Conservation (phyloP, 2,329 filamentous ascomycete species). For the Chlorencoelia australis region DNA sequence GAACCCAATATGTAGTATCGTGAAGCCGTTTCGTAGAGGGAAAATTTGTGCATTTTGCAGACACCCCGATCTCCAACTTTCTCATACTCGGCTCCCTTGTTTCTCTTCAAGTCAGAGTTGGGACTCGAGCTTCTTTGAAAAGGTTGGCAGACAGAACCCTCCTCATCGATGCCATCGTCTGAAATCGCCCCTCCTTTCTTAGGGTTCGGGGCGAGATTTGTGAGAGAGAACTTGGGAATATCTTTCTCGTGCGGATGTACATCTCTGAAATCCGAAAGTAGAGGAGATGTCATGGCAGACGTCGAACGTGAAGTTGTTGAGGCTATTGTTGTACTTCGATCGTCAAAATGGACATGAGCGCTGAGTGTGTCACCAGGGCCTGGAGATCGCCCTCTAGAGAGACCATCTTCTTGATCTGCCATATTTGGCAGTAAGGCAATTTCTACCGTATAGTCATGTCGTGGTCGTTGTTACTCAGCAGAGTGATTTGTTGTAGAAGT, state of each 20-base stretch:
- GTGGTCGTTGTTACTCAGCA: background rate
- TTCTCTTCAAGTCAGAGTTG: slow-evolving; percentile 21
- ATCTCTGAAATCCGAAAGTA: slow-evolving; percentile 21
- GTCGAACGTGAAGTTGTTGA: slow-evolving; percentile 21
- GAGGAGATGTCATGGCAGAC: slow-evolving; percentile 26
- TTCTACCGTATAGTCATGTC: slow-evolving; percentile 1
- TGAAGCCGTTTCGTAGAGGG: slow-evolving; percentile 89
- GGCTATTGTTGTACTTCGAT: slow-evolving; percentile 13
- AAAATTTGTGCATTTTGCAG: slow-evolving; percentile 83
- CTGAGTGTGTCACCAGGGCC: slow-evolving; percentile 12
- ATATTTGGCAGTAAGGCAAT: slow-evolving; percentile 13
- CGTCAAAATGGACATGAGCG: slow-evolving; percentile 21
- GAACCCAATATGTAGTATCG: slow-evolving; percentile 91
- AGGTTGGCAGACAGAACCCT: slow-evolving; percentile 46
- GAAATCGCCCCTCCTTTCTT: slow-evolving; percentile 12
- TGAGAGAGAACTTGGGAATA: slow-evolving; percentile 22
- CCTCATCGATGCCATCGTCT: slow-evolving; percentile 45
- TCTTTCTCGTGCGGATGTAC: slow-evolving; percentile 14
- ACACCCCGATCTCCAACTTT: slow-evolving; percentile 35
- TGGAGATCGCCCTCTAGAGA: slow-evolving; percentile 19
- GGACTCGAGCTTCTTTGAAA: slow-evolving; percentile 46
- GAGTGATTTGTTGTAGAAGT: background rate
- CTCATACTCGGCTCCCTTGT: slow-evolving; percentile 24
- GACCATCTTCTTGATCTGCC: slow-evolving; percentile 23
- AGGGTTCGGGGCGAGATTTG: slow-evolving; percentile 12